Evolutionary conservation across 139 green algal genomes (phyloP), one percentile per base, ranked within the genome.

Genomic region (Bryopsis sp.): DNA sequence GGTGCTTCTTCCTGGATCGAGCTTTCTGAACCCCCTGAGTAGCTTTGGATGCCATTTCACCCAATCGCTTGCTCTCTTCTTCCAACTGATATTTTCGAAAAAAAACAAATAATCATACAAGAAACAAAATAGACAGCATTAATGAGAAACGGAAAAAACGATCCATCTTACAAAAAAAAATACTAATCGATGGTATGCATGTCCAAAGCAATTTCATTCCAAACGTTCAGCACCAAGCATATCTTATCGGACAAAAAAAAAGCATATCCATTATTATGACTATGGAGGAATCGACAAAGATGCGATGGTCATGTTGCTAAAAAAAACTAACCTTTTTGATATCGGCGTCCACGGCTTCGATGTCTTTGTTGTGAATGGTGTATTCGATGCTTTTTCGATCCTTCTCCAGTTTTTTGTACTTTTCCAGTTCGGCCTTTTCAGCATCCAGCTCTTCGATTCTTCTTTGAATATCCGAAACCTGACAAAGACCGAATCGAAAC

Each of bases 291-390:
- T n/a, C n/a, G n/a, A n/a, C n/a, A n/a, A n/a, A n/a, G n/a, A n/a
- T n/a, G n/a, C n/a, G n/a, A n/a, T n/a, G n/a, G n/a, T n/a, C n/a
- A n/a, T n/a, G n/a, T n/a, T 50, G 43, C 43, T 50, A 50, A 50
- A 11, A 26, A 50, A 50, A 50, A 50, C 43, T 1, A 46, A 95
- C 86, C 80, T 90, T 73, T 4, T 87, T 80, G 26, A 92, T 50
- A 64, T 90, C 74, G 8, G 77, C 58, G 7, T 69, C 33, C 0
- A 82, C 71, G 2, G 84, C 78, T n/a, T 66, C 68, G 22, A 96
- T 72, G 47, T 97, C 86, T 62, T 83, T 83, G 78, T 97, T 92
- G 33, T 85, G 85, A 70, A 99, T 85, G 28, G 88, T 86, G 80
- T 94, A 97, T 83, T 98, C 91, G 24, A 98, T 74, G 54, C 71